phyloP scores from a whole-genome alignment of 2,329 filamentous ascomycete species.

The Cadophora malorum region DNA sequence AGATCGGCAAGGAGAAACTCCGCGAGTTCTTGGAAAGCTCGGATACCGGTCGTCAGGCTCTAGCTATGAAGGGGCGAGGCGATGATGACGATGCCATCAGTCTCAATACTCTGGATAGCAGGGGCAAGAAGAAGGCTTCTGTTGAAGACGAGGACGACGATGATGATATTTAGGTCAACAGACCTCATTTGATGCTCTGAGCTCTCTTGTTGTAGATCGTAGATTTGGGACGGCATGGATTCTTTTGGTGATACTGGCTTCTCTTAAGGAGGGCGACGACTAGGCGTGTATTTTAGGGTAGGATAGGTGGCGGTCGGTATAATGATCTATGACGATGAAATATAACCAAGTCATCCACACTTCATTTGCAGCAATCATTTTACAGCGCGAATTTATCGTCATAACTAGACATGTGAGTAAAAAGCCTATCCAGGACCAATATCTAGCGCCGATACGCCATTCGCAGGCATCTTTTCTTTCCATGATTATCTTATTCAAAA shows the following conservation, averaged over 20 bases:
- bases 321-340: conserved; percentile 19
- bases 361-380: not conserved
- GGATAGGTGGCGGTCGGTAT: not conserved
- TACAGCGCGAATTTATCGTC: not conserved
- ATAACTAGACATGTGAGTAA: not conserved
- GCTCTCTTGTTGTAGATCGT: conserved; percentile 11
- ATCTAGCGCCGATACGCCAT: not conserved
- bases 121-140: conserved; percentile 58
- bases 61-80: conserved; percentile 70
- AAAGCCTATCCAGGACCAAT: not conserved
- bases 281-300: conserved; percentile 15
- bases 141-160: conserved; percentile 59
- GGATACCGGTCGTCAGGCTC: conserved; percentile 83
- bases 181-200: not conserved
- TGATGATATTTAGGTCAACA: conserved; percentile 41
- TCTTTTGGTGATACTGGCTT: not conserved
- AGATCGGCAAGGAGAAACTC: conserved; percentile 90
- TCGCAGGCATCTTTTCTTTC: not conserved
- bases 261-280: not conserved
- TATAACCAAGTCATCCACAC: conserved; percentile 2
- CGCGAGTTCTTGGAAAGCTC: conserved; percentile 88
- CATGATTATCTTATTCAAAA: conserved; percentile 33
- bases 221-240: conserved; percentile 12
- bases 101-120: conserved; percentile 66
- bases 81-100: conserved; percentile 56